Base-by-base conservation (phyloP, 306 rosid species). In the Quillaja saponaria region DNA sequence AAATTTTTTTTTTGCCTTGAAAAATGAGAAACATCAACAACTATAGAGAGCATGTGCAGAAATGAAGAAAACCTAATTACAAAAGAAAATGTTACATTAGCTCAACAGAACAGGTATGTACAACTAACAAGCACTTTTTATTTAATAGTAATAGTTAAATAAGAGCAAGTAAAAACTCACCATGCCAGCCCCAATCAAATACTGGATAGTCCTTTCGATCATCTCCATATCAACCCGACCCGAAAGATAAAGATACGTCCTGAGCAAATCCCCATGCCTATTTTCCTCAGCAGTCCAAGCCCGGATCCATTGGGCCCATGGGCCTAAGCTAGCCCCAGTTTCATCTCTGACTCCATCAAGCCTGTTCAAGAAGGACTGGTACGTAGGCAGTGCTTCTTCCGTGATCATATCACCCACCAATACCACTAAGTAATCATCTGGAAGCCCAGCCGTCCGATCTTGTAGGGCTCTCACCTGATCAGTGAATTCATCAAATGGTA, bases 221-320 rank as follows among this genome's bases (percentile, higher is more conserved):
- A 56, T 87, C n/a, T 7, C 38, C 94, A 90, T 87, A 49, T 90
- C 95, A 7, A 90, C 95, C 59, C 90, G 86, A 61, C 97, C 97
- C 14, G 97, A 75, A 9, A 90, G 67, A 47, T 90, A 90, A 45
- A 85, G 61, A 62, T 77, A 87, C 3, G 81, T 77, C 13, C 80
- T 68, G 15, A 90, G 90, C 78, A 90, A 55, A 61, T 90, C 97
- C 0, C 97, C 95, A 6, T 90, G 94, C 13, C 97, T 72, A 51
- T 90, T 90, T 50, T 87, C 97, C 71, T 90, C 95, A 0, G 95
- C 92, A 0, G 88, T 82, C 92, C 97, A 87, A 4, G 88, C 68
- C 69, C 90, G 73, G 14, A 83, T 82, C 97, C 95, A 90, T 4
- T n/a, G 38, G 0, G 95, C 97, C 97, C 95, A 87, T 0, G 94